Evolutionary conservation across 805 yeast genomes (phyloP).

Genomic region (Candida loeiensis): DNA sequence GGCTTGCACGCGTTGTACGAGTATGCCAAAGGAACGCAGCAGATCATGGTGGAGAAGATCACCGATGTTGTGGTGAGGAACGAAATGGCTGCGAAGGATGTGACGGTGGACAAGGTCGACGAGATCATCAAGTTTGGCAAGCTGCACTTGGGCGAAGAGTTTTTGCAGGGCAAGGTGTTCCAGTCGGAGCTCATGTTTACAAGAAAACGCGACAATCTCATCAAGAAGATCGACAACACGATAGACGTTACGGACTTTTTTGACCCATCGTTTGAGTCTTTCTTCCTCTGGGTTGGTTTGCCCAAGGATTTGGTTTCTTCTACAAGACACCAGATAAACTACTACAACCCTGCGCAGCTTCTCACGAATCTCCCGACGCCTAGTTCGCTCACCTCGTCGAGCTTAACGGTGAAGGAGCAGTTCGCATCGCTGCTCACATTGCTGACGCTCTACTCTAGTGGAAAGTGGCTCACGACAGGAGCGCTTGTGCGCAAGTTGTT

Average conservation of each 20-base stretch:
- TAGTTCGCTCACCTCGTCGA: slow-evolving; percentile 14
- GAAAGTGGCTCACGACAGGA: slow-evolving; percentile 40
- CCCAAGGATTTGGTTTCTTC: slow-evolving; percentile 27
- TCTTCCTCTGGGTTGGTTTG: slow-evolving; percentile 44
- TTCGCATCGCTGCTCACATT: slow-evolving; percentile 38
- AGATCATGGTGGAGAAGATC: slow-evolving; percentile 62
- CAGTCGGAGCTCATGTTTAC: slow-evolving; percentile 80
- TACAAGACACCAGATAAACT: slow-evolving; percentile 25
- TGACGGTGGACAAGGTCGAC: slow-evolving; percentile 59
- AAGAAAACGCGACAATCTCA: slow-evolving; percentile 59
- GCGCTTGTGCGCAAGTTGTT: slow-evolving; percentile 38
- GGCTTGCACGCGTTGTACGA: slow-evolving; percentile 65
- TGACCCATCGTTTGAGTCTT: slow-evolving; percentile 68
- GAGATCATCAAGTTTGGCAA: slow-evolving; percentile 62
- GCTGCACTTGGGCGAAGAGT: slow-evolving; percentile 59
- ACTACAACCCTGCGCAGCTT: slow-evolving; percentile 31
- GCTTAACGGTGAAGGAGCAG: slow-evolving; percentile 21
- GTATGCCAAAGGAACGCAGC: slow-evolving; percentile 69
- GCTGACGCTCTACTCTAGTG: slow-evolving; percentile 38
- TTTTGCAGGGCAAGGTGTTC: slow-evolving; percentile 58
- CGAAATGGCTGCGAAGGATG: slow-evolving; percentile 64
- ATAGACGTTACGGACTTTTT: slow-evolving; percentile 71
- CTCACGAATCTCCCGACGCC: slow-evolving; percentile 21
- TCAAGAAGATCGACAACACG: slow-evolving; percentile 54
- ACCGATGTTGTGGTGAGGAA: slow-evolving; percentile 57